These are phyloP conservation scores for Pyrus bretschneideri DNA, from an alignment of 306 rosid species.

Conservation along the genomic window DNA sequence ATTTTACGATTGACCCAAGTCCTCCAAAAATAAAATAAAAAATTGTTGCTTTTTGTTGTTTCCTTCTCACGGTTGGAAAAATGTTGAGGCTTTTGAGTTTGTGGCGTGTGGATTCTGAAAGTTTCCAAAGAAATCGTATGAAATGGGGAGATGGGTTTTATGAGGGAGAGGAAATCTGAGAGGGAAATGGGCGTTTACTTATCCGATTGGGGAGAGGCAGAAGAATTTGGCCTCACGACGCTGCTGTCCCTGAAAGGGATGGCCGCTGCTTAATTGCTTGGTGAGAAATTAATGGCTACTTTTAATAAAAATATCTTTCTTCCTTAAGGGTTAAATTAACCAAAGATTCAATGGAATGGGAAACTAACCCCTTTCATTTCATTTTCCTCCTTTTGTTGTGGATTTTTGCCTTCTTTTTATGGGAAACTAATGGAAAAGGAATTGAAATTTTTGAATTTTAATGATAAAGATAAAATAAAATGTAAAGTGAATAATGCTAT, in stretches of 20 bases:
- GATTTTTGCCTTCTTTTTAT: too few relatives aligned
- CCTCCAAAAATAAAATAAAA: not conserved
- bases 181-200: not conserved
- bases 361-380: too few relatives aligned
- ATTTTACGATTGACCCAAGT: not conserved
- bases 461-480: too few relatives aligned
- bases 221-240: slow-evolving; percentile 30
- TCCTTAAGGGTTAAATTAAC: too few relatives aligned
- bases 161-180: not conserved
- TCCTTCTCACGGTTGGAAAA: not conserved
- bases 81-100: not conserved
- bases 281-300: not conserved
- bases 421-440: too few relatives aligned
- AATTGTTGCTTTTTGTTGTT: not conserved
- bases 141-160: not conserved
- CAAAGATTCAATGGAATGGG: too few relatives aligned
- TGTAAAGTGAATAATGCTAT: rapidly evolving
- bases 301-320: too few relatives aligned
- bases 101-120: not conserved
- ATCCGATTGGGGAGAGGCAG: slow-evolving; percentile 19
- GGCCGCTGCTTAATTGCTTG: not conserved
- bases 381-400: too few relatives aligned
- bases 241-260: slow-evolving; percentile 23
- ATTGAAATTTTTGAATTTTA: too few relatives aligned
- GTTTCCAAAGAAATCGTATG: not conserved